phyloP scores from a whole-genome alignment of 1,284 basidiomycete species.

The Singerocomus inundabilis region DNA sequence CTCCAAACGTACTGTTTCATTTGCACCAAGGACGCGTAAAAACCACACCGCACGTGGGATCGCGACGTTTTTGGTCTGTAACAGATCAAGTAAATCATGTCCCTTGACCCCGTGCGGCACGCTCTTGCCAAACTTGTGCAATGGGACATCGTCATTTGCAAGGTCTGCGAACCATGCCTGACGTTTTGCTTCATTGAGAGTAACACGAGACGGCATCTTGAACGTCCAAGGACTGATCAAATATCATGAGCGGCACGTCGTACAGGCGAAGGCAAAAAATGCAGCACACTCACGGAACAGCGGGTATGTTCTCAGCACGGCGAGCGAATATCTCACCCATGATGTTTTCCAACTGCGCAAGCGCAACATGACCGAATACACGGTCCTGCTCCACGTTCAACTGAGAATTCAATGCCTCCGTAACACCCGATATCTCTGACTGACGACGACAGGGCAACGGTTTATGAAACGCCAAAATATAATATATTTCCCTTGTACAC shows the following conservation, averaged over 20 bases:
- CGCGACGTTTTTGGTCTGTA: slow-evolving; percentile 80
- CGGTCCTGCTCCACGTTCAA: slow-evolving; percentile 52
- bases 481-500: background rate
- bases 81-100: slow-evolving; percentile 85
- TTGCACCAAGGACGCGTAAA: slow-evolving; percentile 90
- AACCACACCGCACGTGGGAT: slow-evolving; percentile 94
- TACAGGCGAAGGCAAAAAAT: background rate
- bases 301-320: slow-evolving; percentile 51
- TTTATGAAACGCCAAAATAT: no score
- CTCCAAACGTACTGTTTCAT: slow-evolving; percentile 71
- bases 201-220: slow-evolving; percentile 84
- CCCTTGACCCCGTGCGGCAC: slow-evolving; percentile 95
- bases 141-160: slow-evolving; percentile 84
- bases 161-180: slow-evolving; percentile 90
- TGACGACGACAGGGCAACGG: background rate
- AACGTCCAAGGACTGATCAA: slow-evolving; percentile 66
- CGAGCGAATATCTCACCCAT: slow-evolving; percentile 79
- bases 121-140: slow-evolving; percentile 84
- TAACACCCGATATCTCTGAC: slow-evolving; percentile 22
- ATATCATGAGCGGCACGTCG: background rate
- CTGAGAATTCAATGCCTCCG: slow-evolving; percentile 60
- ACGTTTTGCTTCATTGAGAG: slow-evolving; percentile 86
- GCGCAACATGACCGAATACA: slow-evolving; percentile 50
- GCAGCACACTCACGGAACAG: slow-evolving; percentile 55
- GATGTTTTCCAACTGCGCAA: slow-evolving; percentile 72